Evolutionary conservation across 257 asterid genomes (phyloP).

Genomic region (Sherardia arvensis): DNA sequence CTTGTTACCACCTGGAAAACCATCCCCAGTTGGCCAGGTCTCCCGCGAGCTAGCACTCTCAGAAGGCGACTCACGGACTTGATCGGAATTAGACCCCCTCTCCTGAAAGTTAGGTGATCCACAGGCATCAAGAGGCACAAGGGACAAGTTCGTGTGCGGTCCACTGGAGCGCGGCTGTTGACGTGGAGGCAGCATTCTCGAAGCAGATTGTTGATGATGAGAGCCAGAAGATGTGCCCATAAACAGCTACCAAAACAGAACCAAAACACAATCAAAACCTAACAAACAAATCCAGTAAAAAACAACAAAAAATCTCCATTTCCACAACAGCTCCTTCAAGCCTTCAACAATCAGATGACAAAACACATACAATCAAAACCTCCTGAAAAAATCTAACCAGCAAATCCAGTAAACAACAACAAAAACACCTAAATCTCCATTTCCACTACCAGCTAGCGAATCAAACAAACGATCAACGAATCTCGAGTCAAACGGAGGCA

Average conservation of each 20-base stretch:
- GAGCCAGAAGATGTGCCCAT: slow-evolving; percentile 74
- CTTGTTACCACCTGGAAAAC: slow-evolving; percentile 38
- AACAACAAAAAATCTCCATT: too few species aligned
- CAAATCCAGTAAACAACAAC: neutral
- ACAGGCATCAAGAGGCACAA: slow-evolving; percentile 66
- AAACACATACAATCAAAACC: neutral
- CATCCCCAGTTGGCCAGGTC: slow-evolving; percentile 87
- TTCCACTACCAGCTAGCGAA: slow-evolving; percentile 1
- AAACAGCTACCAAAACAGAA: slow-evolving; percentile 14
- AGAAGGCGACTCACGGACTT: slow-evolving; percentile 71
- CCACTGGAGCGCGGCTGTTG: slow-evolving; percentile 80
- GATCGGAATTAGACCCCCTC: slow-evolving; percentile 74
- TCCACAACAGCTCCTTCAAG: too few species aligned
- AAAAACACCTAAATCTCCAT: neutral
- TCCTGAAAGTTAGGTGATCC: slow-evolving; percentile 81
- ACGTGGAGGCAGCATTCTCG: slow-evolving; percentile 84
- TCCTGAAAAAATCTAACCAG: neutral
- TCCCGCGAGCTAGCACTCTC: slow-evolving; percentile 97
- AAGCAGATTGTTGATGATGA: slow-evolving; percentile 47
- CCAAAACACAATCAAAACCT: neutral
- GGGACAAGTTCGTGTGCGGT: slow-evolving; percentile 63
- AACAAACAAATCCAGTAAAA: too few species aligned
- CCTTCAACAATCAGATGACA: too few species aligned
- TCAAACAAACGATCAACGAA: neutral
- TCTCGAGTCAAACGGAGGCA: neutral